Conservation (phyloP, 805 yeast species). For the Saccharomycopsis sp. region DNA sequence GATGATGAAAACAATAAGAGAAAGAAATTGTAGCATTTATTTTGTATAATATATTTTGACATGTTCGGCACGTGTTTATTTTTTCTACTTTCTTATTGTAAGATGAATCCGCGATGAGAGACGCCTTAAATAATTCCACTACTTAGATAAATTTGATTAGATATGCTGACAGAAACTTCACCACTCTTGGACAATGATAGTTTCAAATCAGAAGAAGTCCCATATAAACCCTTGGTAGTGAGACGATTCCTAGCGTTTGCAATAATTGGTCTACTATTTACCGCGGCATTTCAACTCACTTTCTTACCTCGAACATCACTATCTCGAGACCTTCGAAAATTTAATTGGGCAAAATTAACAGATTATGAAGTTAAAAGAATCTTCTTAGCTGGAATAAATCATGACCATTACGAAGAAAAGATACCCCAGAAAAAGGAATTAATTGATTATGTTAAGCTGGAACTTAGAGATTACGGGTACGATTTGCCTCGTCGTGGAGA, state of each 20-base stretch:
- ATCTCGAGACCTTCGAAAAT: conserved; percentile 69
- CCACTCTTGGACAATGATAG: neutral
- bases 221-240: too few relatives aligned
- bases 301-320: conserved; percentile 83
- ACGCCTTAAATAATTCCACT: too few relatives aligned
- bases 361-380: conserved; percentile 63
- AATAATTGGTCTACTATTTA: conserved; percentile 42
- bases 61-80: too few relatives aligned
- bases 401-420: neutral
- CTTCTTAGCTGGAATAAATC: too few relatives aligned
- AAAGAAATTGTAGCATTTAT: neutral
- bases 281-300: conserved; percentile 53
- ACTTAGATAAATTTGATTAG: too few relatives aligned
- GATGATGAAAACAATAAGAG: neutral
- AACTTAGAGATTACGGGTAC: too few relatives aligned
- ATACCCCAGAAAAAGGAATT: neutral
- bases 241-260: conserved; percentile 38
- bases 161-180: neutral
- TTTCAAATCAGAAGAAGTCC: neutral
- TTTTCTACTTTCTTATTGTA: neutral
- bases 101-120: neutral
- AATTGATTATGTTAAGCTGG: too few relatives aligned
- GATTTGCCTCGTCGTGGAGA: neutral
- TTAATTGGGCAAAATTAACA: conserved; percentile 61
- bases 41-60: too few relatives aligned